A percentile compares a stretch with the other conserved stretches of the same genome.
Evolutionary conservation across 805 yeast species (phyloP).

Genomic region (Saturnispora hagleri): DNA sequence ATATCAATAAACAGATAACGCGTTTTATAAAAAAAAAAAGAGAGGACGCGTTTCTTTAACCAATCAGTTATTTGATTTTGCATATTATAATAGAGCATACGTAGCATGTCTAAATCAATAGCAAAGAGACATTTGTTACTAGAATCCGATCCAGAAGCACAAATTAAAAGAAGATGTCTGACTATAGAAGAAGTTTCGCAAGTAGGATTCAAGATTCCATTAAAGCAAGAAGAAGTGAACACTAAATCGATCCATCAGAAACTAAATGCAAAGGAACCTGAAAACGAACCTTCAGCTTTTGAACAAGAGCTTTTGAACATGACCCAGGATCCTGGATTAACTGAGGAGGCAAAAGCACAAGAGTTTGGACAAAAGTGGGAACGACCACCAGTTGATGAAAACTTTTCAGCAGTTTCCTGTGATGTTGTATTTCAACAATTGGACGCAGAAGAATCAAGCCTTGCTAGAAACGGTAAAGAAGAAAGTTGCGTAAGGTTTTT

Average conservation of each 20-base stretch:
- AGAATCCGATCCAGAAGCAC: conserved; percentile 3
- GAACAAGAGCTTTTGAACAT: conserved; percentile 43
- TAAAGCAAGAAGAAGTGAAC: conserved; percentile 17
- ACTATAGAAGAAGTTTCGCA: conserved; percentile 9
- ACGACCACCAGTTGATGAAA: conserved; percentile 45
- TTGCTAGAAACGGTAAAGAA: conserved; percentile 31
- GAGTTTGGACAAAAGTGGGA: conserved; percentile 31
- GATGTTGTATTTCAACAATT: conserved; percentile 81
- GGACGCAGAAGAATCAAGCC: conserved; percentile 80
- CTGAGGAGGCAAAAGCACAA: conserved; percentile 13
- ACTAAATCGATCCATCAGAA: conserved; percentile 22
- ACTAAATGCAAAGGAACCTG: conserved; percentile 21
- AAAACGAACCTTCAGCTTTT: conserved; percentile 37
- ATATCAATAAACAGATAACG: not conserved
- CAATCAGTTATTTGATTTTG: not conserved
- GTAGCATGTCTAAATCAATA: not conserved
- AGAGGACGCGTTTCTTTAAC: not conserved
- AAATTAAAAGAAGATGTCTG: conserved; percentile 9
- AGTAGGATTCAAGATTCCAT: conserved; percentile 26
- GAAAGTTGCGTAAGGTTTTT: conserved; percentile 70
- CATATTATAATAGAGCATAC: not conserved
- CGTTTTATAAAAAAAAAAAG: not conserved
- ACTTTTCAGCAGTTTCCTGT: conserved; percentile 36
- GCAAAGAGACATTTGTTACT: conserved; percentile 6
- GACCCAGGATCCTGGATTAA: conserved; percentile 27